Percentiles rank a stretch among this genome's conserved stretches.
Evolutionary conservation across 805 yeast genomes (phyloP).

Genomic region (Spathaspora hagerdaliae): DNA sequence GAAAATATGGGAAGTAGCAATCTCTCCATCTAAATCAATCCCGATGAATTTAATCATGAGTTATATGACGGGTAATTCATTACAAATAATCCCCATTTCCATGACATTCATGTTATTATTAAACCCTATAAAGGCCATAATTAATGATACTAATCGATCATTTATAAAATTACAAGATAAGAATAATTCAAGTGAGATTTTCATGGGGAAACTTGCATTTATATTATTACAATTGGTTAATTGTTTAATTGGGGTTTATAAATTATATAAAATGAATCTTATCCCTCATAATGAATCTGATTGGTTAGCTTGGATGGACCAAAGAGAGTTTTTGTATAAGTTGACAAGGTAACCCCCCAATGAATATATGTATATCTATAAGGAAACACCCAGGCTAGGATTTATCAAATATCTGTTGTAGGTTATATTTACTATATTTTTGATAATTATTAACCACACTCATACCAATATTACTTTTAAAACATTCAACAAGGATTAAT

Average conservation of each 20-base stretch:
- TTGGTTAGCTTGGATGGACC: slow-evolving; percentile 84
- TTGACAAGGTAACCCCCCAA: not conserved
- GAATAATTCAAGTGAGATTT: slow-evolving; percentile 26
- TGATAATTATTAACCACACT: slow-evolving; percentile 71
- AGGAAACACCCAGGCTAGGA: not conserved
- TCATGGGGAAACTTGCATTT: slow-evolving; percentile 20
- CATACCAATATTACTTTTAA: slow-evolving; percentile 84
- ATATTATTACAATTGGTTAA: slow-evolving; percentile 47
- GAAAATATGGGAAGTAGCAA: slow-evolving; percentile 85
- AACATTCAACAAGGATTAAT: slow-evolving; percentile 80
- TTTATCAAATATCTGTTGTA: slow-evolving; percentile 73
- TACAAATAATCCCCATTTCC: slow-evolving; percentile 87
- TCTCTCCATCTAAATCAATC: slow-evolving; percentile 74
- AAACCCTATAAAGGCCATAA: slow-evolving; percentile 71
- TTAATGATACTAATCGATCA: slow-evolving; percentile 47
- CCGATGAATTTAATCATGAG: slow-evolving; percentile 90
- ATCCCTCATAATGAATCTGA: slow-evolving; percentile 85
- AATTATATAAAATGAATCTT: slow-evolving; percentile 82
- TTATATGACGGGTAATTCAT: slow-evolving; percentile 86
- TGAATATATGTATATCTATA: not conserved
- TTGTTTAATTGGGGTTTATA: slow-evolving; percentile 77
- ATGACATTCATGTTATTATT: slow-evolving; percentile 83
- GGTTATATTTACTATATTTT: slow-evolving; percentile 62
- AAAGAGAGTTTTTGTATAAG: slow-evolving; percentile 19
- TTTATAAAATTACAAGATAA: slow-evolving; percentile 48